These are phyloP conservation scores for Heracleum sosnowskyi DNA, from an alignment of 129 eudicot species.

Conservation along the genomic window DNA sequence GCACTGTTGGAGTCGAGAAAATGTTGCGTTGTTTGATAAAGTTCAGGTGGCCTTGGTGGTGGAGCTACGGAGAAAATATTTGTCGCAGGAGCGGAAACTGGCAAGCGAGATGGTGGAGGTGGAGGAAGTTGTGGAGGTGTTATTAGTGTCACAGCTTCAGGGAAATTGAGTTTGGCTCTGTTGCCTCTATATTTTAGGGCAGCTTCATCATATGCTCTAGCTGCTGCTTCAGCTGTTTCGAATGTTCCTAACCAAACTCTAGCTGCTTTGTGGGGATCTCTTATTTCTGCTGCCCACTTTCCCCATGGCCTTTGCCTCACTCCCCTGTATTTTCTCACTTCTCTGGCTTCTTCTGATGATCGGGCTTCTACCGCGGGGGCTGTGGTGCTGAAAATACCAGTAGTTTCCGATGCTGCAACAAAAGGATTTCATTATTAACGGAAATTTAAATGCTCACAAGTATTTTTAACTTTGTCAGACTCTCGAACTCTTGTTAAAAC, in stretches of 20 bases:
- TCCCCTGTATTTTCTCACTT: conserved; percentile 64
- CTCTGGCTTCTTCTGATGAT: conserved; percentile 38
- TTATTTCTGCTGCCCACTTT: conserved; percentile 93
- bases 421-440: not conserved
- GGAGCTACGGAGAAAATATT: conserved; percentile 16
- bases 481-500: no score
- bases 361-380: not conserved
- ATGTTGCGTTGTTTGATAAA: conserved; percentile 15
- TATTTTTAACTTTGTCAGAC: no score
- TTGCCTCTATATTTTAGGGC: conserved; percentile 72
- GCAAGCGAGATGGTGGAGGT: not conserved
- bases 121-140: conserved; percentile 21
- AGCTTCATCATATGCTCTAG: conserved; percentile 84
- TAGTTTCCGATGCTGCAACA: conserved; percentile 22
- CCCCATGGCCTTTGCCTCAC: conserved; percentile 97
- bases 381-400: conserved; percentile 4
- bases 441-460: no score
- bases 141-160: conserved; percentile 35
- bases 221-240: conserved; percentile 88
- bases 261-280: conserved; percentile 93
- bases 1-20: conserved; percentile 14
- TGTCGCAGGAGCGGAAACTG: conserved; percentile 15
- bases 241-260: conserved; percentile 85
- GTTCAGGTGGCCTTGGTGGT: conserved; percentile 5
- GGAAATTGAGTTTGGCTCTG: conserved; percentile 88